Conservation (phyloP, 352 stramenopile genomes). For the Globisporangium megalacanthum region DNA sequence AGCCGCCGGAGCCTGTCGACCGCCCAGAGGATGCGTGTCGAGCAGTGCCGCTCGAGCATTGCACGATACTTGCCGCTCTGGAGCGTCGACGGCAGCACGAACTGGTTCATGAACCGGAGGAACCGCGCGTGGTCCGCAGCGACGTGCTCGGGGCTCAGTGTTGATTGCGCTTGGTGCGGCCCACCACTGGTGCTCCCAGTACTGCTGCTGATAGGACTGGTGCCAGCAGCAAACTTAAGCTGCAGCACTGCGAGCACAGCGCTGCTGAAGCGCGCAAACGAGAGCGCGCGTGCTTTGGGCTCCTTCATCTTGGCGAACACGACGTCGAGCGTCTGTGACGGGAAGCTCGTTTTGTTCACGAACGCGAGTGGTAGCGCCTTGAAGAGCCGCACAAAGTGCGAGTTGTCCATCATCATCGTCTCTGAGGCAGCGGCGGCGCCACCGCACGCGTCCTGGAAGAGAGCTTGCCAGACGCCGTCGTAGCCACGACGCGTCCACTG, state of each 20-base stretch:
- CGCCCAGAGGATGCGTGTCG: conserved; percentile 40
- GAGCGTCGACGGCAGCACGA: conserved; percentile 50
- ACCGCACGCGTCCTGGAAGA: conserved; percentile 46
- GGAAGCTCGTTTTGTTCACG: conserved; percentile 53
- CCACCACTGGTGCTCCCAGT: conserved; percentile 4
- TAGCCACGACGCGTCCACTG: conserved; percentile 51
- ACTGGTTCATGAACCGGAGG: conserved; percentile 63
- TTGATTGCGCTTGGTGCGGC: not conserved
- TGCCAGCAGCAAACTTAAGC: conserved; percentile 33
- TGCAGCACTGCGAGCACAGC: conserved; percentile 54
- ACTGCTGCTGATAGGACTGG: not conserved
- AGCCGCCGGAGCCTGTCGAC: conserved; percentile 39
- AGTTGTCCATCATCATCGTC: conserved; percentile 42
- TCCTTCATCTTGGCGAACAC: conserved; percentile 79
- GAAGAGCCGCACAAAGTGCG: conserved; percentile 54
- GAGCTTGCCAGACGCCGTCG: conserved; percentile 61
- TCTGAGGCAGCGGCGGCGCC: conserved; percentile 21
- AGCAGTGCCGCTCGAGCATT: conserved; percentile 31
- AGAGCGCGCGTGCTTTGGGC: conserved; percentile 52
- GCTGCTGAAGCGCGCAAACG: conserved; percentile 57
- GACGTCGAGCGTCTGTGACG: conserved; percentile 47
- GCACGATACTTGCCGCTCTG: conserved; percentile 55
- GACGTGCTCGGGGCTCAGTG: not conserved
- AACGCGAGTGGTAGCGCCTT: conserved; percentile 54
- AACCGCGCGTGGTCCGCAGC: conserved; percentile 27